A percentile compares a stretch with the other conserved stretches of the same genome.
Evolutionary conservation across 2,329 filamentous ascomycete species (phyloP).

Genomic region (Xylaria sp.): DNA sequence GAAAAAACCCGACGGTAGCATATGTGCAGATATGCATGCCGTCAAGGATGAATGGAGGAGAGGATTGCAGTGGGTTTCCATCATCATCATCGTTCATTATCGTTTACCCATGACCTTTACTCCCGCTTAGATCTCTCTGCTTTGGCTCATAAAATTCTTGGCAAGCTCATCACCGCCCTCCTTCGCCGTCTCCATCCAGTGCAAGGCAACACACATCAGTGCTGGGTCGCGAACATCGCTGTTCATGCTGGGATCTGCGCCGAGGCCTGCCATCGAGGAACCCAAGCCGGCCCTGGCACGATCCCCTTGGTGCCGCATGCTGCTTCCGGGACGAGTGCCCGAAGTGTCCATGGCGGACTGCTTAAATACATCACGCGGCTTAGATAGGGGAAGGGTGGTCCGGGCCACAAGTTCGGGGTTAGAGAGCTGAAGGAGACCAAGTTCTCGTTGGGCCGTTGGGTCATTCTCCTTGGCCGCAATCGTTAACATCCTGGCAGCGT

Average conservation of each 20-base stretch:
- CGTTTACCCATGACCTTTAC: constrained; percentile 40
- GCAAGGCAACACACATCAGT: constrained; percentile 92
- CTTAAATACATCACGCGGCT: constrained; percentile 90
- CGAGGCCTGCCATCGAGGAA: constrained; percentile 41
- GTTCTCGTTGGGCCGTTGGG: constrained; percentile 87
- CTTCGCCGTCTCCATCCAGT: constrained; percentile 95
- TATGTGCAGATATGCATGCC: neutral
- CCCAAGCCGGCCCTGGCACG: constrained; percentile 47
- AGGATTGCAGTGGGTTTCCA: neutral
- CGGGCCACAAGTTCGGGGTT: constrained; percentile 86
- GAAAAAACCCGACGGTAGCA: constrained; percentile 15
- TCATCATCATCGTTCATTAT: constrained; percentile 25
- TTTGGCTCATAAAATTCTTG: constrained; percentile 80
- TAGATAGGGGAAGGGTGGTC: constrained; percentile 84
- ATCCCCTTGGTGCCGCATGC: constrained; percentile 48
- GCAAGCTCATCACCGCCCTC: constrained; percentile 88
- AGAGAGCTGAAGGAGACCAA: constrained; percentile 92
- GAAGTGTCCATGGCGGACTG: constrained; percentile 82
- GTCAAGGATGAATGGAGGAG: neutral
- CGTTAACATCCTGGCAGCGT: constrained; percentile 89
- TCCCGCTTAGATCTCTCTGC: constrained; percentile 53
- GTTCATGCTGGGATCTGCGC: constrained; percentile 51
- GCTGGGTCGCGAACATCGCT: constrained; percentile 76
- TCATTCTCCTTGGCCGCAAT: constrained; percentile 95
- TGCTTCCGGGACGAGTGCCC: constrained; percentile 55